Evolutionary conservation across 768 basidiomycete species (phyloP), one percentile per base, ranked within the genome.

Genomic region (Clitopilus hobsonii): DNA sequence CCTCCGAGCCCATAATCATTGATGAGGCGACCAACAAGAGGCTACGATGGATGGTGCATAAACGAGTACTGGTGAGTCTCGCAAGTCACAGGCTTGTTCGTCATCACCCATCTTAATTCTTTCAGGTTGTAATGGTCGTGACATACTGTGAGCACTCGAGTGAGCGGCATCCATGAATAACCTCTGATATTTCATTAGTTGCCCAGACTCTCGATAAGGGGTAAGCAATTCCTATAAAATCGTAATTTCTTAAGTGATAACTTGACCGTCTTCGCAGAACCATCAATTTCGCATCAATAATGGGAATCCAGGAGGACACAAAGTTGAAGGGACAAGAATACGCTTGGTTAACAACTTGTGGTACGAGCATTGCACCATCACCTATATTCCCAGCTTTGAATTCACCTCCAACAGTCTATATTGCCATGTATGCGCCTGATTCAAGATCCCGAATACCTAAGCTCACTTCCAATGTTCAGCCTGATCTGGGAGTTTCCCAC

Each of bases 251-350:
- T n/a, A n/a, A 45, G 2, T 38, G 32, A 47, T 16, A 45, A 1
- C 24, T 3, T 29, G 38, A 25, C 38, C 13, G 48, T 29, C 13
- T 54, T 11, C 16, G 5, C 45, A 76, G 75, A 30, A 75, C 75
- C 25, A 68, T 78, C 29, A 77, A 74, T 55, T 76, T 77, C 60
- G 74, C 77, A 3, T 74, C 73, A 13, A 77, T 77, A 50, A 78
- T 78, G 76, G 77, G 75, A 3, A 75, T 79, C 36, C 62, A 62
- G 6, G 62, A 69, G 54, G 78, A 81, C 58, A 73, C 74, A 4
- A 58, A 73, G 47, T 73, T 82, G 18, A 64, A 69, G 26, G 79
- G 81, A 0, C 79, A 81, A 63, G 70, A 79, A 60, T 81, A 80
- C 58, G 72, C 74, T 4, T 76, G 77, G 72, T 60, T 79, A 6